Base-by-base conservation (phyloP, 2,329 filamentous ascomycete species). In the Penicillium rolfsii region DNA sequence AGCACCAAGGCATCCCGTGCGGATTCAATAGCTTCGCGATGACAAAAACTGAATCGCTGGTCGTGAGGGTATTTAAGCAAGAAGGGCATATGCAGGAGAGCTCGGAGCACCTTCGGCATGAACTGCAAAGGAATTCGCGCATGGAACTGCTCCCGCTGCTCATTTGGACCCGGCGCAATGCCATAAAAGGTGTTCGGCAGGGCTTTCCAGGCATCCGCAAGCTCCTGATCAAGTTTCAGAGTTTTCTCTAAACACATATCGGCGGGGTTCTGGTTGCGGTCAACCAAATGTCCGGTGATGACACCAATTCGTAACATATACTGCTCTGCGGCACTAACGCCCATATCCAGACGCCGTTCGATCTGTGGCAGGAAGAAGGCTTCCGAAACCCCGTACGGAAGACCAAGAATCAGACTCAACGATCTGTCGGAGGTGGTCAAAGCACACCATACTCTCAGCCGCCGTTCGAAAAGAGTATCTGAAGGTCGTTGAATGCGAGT, bases 331-430 rank as follows among this genome's bases (percentile, higher is more conserved):
- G 55, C 59, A 5, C 63, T 56, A 26, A 63, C 57, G 40, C 63
- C 59, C 48, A 55, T 57, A 35, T 64, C 64, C 53, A 70, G 59
- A 22, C 63, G 64, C 45, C 63, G 66, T 58, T 68, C 57, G 38
- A 74, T 60, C 52, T 76, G 73, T 3, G 75, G 70, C 14, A 66
- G 55, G 19, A 71, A 72, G 52, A 70, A 73, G 24, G 62, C 57
- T 30, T 77, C 75, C 0, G 74, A 64, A 16, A 80, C 70, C 1
- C 73, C 75, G 57, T 78, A 79, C 2, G 84, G 84, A 6, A 86
- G 76, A 12, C 84, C 84, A 3, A 86, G 76, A n/a, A 85, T 73
- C 19, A 85, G 68, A 26, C 82, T 82, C 5, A 84, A 67, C 62
- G 82, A 81, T 33, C 84, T 77, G 63, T 87, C 85, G 2, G 73